Evolutionary conservation across 1,284 basidiomycete species (phyloP).

Genomic region (Cutaneotrichosporon curvatum): DNA sequence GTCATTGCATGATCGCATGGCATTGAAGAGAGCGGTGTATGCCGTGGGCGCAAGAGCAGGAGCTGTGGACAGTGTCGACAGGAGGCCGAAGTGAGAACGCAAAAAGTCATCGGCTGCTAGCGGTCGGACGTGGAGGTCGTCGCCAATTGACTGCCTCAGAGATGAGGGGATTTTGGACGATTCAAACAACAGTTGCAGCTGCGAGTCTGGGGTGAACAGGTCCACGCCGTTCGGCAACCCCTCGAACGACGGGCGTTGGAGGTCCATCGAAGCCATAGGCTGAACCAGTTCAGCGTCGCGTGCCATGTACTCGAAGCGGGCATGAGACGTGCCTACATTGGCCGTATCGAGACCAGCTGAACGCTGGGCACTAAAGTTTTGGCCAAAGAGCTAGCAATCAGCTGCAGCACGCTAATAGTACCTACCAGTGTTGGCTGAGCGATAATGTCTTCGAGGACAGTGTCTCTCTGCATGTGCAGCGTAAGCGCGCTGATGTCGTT

Average conservation of each 20-base stretch:
- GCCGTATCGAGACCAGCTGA: neutral
- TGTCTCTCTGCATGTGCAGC: slow-evolving; percentile 68
- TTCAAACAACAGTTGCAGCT: slow-evolving; percentile 70
- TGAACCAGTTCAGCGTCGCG: neutral
- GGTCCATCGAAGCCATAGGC: neutral
- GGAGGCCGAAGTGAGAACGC: slow-evolving; percentile 75
- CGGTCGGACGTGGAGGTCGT: slow-evolving; percentile 58
- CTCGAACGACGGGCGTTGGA: neutral
- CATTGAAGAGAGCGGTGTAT: slow-evolving; percentile 62
- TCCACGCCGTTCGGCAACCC: neutral
- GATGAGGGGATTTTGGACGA: slow-evolving; percentile 53
- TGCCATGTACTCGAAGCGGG: neutral
- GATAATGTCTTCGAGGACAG: slow-evolving; percentile 81
- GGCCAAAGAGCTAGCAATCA: neutral
- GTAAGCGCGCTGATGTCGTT: slow-evolving; percentile 65
- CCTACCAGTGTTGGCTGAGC: slow-evolving; percentile 51
- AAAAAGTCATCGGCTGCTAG: slow-evolving; percentile 76
- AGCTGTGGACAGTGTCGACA: slow-evolving; percentile 69
- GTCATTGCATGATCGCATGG: slow-evolving; percentile 44
- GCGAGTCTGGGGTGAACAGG: slow-evolving; percentile 57
- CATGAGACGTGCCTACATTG: neutral
- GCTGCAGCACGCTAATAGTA: neutral
- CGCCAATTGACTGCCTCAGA: slow-evolving; percentile 19
- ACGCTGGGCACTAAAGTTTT: too few relatives aligned
- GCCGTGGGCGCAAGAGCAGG: slow-evolving; percentile 67